A percentile compares a stretch with the other conserved stretches of the same genome.
These are phyloP conservation scores for Pythium catenulatum DNA, from an alignment of 352 stramenopile genomes.

Conservation along the genomic window DNA sequence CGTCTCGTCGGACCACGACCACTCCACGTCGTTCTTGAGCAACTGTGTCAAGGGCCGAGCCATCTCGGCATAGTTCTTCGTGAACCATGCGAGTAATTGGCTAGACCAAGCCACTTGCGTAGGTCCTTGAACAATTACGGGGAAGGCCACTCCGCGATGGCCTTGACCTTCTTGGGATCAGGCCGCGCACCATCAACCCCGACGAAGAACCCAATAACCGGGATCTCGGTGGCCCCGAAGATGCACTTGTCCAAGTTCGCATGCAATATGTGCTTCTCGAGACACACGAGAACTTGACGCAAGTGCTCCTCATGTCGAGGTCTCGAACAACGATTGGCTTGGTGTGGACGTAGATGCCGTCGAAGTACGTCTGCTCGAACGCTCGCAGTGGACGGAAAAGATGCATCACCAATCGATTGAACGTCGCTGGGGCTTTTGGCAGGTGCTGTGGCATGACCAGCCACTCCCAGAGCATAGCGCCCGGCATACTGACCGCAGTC, in stretches of 20 bases:
- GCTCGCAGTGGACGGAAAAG: conserved; percentile 41
- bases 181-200: conserved; percentile 32
- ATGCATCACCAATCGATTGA: conserved; percentile 63
- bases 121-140: conserved; percentile 1
- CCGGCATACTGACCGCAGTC: conserved; percentile 38
- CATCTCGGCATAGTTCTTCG: conserved; percentile 39
- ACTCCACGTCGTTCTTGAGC: conserved; percentile 45
- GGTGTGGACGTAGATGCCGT: conserved; percentile 60
- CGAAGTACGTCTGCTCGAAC: conserved; percentile 62
- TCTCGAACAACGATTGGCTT: not conserved
- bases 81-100: conserved; percentile 35
- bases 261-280: conserved; percentile 7
- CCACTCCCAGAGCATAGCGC: conserved; percentile 59
- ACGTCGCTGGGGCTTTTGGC: conserved; percentile 60
- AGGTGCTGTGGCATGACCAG: conserved; percentile 58
- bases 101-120: conserved; percentile 29
- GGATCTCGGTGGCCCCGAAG: conserved; percentile 55
- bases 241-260: conserved; percentile 60
- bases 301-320: conserved; percentile 50
- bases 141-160: conserved; percentile 22
- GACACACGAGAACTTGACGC: conserved; percentile 50
- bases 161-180: conserved; percentile 40
- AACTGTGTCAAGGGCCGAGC: conserved; percentile 16
- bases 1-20: not conserved
- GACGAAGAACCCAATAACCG: conserved; percentile 57